phyloP scores from a whole-genome alignment of 306 rosid genomes.

The Medicago ruthenica region DNA sequence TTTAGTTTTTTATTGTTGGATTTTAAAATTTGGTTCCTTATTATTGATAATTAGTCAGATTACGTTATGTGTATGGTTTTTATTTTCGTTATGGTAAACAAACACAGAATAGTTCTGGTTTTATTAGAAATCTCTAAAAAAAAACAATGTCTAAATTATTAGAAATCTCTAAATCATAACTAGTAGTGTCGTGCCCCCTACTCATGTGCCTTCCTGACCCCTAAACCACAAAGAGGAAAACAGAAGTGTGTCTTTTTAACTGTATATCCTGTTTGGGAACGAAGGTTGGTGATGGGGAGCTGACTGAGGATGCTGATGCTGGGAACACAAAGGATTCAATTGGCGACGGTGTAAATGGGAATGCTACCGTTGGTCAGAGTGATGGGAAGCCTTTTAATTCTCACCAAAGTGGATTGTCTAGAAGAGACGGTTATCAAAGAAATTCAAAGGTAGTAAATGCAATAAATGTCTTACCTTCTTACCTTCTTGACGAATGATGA shows the following conservation, averaged over 20 bases:
- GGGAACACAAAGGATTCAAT: slow-evolving; percentile 45
- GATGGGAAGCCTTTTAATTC: slow-evolving; percentile 53
- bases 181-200: not conserved
- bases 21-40: too few relatives aligned
- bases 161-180: not conserved
- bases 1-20: not conserved
- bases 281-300: slow-evolving; percentile 86
- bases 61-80: too few relatives aligned
- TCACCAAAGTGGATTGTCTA: slow-evolving; percentile 62
- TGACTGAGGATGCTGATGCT: slow-evolving; percentile 59
- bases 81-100: not conserved
- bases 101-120: not conserved
- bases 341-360: slow-evolving; percentile 46
- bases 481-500: slow-evolving; percentile 4
- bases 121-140: not conserved
- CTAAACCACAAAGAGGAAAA: not conserved
- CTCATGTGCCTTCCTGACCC: not conserved
- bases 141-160: not conserved
- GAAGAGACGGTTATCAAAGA: slow-evolving; percentile 66
- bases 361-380: slow-evolving; percentile 31
- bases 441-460: slow-evolving; percentile 57
- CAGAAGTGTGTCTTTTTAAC: not conserved
- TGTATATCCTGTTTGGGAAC: slow-evolving; percentile 36
- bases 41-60: too few relatives aligned
- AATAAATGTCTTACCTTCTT: not conserved